These are phyloP conservation scores for Apiotrichum domesticum DNA, from an alignment of 1,284 basidiomycete species.

Conservation along the genomic window DNA sequence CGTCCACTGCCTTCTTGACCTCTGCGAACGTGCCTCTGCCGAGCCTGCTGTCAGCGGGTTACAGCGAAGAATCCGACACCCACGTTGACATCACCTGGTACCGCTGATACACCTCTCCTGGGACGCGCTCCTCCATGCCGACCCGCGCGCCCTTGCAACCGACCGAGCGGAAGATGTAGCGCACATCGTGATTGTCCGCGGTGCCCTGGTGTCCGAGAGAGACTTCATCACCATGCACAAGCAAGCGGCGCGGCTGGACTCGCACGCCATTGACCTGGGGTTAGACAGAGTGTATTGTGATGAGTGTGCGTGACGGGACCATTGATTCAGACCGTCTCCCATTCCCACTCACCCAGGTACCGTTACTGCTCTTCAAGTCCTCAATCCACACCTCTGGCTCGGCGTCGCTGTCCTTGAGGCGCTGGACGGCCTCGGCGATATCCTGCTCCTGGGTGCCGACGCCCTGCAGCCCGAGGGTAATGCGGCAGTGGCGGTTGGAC, in stretches of 20 bases:
- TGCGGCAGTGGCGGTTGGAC: conserved; percentile 41
- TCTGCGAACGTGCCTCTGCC: conserved; percentile 47
- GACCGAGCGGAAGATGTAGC: conserved; percentile 49
- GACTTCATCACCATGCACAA: conserved; percentile 74
- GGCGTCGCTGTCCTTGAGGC: conserved; percentile 34
- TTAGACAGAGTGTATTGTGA: background rate
- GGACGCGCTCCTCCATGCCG: conserved; percentile 43
- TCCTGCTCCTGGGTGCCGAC: conserved; percentile 11
- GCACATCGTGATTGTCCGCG: conserved; percentile 47
- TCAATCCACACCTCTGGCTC: conserved; percentile 59
- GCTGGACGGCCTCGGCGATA: conserved; percentile 13
- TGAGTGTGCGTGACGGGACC: no score
- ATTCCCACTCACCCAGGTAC: conserved; percentile 64
- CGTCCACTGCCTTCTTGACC: conserved; percentile 44
- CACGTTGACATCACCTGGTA: conserved; percentile 43
- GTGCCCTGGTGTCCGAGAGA: conserved; percentile 60
- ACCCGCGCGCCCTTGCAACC: conserved; percentile 28
- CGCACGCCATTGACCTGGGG: conserved; percentile 63
- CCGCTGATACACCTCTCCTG: conserved; percentile 46
- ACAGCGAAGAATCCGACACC: conserved; percentile 3
- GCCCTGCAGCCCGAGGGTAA: conserved; percentile 33
- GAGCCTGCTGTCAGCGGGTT: conserved; percentile 27
- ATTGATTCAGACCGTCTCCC: no score
- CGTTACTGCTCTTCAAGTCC: conserved; percentile 69
- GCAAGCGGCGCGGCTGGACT: conserved; percentile 55